Conservation (phyloP, 768 basidiomycete genomes). For the Dioszegia aurantiaca region DNA sequence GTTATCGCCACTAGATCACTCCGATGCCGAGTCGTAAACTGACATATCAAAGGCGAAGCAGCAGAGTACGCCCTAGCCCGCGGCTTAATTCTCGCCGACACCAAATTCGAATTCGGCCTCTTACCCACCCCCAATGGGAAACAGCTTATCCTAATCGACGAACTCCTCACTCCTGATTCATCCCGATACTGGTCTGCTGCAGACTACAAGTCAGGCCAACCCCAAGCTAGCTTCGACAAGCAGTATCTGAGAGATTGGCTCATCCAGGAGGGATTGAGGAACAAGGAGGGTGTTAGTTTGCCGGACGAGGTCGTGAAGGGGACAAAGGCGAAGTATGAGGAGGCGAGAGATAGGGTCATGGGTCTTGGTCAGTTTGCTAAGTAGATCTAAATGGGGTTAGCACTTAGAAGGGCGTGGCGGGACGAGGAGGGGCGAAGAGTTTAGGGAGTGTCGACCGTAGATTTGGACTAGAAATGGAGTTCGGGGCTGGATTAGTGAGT, state of each 20-base stretch:
- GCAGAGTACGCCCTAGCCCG: conserved; percentile 68
- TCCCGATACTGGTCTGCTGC: conserved; percentile 91
- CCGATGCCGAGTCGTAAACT: too few relatives aligned
- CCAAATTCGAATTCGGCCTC: conserved; percentile 97
- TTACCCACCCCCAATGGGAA: conserved; percentile 54
- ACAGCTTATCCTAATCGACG: conserved; percentile 81
- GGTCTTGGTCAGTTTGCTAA: conserved; percentile 46
- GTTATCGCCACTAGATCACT: too few relatives aligned
- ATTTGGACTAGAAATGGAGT: too few relatives aligned
- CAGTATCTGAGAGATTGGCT: conserved; percentile 93
- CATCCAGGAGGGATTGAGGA: conserved; percentile 67
- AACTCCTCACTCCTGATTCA: conserved; percentile 95
- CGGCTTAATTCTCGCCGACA: conserved; percentile 93
- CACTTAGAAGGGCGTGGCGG: too few relatives aligned
- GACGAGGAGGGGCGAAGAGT: too few relatives aligned
- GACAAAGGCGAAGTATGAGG: conserved; percentile 73
- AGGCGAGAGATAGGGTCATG: conserved; percentile 59
- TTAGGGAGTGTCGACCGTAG: too few relatives aligned
- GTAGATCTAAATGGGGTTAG: too few relatives aligned
- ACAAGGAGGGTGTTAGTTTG: conserved; percentile 69
- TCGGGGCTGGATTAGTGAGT: too few relatives aligned
- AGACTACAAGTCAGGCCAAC: conserved; percentile 67
- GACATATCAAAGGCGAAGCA: conserved; percentile 57
- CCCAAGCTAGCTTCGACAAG: conserved; percentile 93
- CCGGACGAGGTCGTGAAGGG: conserved; percentile 71